Base-by-base conservation (phyloP, 306 rosid genomes). In the Sophora flavescens region DNA sequence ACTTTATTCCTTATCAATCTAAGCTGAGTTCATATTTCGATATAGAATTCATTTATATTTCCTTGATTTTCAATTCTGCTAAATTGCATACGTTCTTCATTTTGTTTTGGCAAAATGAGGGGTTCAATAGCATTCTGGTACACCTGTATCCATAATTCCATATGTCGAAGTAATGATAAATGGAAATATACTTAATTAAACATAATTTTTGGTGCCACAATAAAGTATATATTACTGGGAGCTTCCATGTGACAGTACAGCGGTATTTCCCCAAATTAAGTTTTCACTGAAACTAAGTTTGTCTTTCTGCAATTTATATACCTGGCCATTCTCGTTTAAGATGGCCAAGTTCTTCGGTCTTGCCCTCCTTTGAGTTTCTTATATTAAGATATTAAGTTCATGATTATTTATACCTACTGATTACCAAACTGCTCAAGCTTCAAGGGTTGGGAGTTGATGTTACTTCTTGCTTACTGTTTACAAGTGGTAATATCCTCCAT, bases 21-120 rank as follows among this genome's bases (percentile, higher is more conserved):
- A 1, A n/a, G 22, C 8, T 6, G 28, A 18, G 28, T 57, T 17
- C 64, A 39, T 18, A 18, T 56, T 54, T 72, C 22, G 33, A 14
- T 0, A 4, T 64, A 9, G 16, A 76, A 38, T 13, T 52, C 59
- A 4, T 16, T 57, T 65, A 9, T 70, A 6, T 54, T 13, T 50
- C 44, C 32, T 62, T 65, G 68, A 53, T 63, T 63, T 73, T 50
- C 41, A 6, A 57, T 35, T 72, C 63, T 70, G 70, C 70, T 28
- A 7, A 67, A 59, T 39, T 59, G 36, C 16, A 8, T 28, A 1
- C 8, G 16, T 15, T 9, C 22, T 50, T 11, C 16, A 81, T 61
- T 67, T 72, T 33, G 50, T 59, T 54, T 51, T 41, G 22, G n/a
- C 7, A 63, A 45, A 60, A 39, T 39, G 36, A 41, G 3, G 50